Base-by-base conservation (phyloP, 305 asterid species). In the Fraxinus xanthoxyloides region DNA sequence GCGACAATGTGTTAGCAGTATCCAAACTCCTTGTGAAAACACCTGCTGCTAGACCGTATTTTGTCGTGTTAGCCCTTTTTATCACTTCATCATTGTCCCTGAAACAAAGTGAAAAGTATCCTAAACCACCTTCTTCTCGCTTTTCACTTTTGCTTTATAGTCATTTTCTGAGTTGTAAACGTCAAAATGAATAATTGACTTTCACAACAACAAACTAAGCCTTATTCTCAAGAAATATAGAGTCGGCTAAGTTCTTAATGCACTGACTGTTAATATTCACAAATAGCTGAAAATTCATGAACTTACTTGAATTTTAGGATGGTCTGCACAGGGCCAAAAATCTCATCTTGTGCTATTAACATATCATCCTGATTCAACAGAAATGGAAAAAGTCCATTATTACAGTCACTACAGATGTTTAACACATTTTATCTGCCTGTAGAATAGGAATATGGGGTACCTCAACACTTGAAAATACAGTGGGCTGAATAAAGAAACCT, bases 1-100 rank as follows among this genome's bases (percentile, higher is more conserved):
- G 84, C 86, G 77, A 88, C 90, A 93, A 54, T 0, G 93, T 95
- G 87, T 94, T 92, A 7, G 97, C 99, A 2, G 97, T 95, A 72
- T 95, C 93, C 3, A 95, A 74, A 81, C 87, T 93, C 51, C 90
- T 91, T 0, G 99, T 94, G 81, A 93, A 95, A 5, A 95, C 97
- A 38, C 98, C 99, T 0, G 98, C 99, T 2, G 99, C 97, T 7
- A 94, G 96, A 72, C 99, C 99, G 75, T 88, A 95, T 28, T 75
- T 80, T 46, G 85, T 74, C 67, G 75, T 82, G 85, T 95, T 95
- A 46, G 97, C 97, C 81, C 99, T 87, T 86, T 75, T 75, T 74
- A 94, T 87, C 86, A 92, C 95, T 32, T 95, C 97, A 40, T 84
- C 88, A 15, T 92, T 85, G 77, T 91, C 91, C 90, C 98, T 95